phyloP scores from a whole-genome alignment of 1,139 yeast genomes.

The Candida frijolesensis region DNA sequence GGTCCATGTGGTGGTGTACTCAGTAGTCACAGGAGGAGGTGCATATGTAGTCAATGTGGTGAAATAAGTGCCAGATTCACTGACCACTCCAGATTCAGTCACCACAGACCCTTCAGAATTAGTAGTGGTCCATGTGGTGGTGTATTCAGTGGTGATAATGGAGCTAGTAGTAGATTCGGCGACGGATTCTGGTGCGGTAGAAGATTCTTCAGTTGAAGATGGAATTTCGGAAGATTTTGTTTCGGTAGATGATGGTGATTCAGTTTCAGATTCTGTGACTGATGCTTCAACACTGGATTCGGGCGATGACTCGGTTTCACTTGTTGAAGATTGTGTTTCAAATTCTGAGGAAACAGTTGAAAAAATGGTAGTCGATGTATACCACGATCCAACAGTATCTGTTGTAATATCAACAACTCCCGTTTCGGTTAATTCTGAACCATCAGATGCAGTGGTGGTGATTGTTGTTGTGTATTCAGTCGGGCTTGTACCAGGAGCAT shows the following conservation, averaged over 20 bases:
- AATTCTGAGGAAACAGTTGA: not conserved
- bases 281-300: not conserved
- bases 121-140: constrained; percentile 10
- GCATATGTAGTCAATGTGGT: not conserved
- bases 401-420: constrained; percentile 13
- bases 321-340: not conserved
- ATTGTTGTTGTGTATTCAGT: constrained; percentile 14
- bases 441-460: constrained; percentile 17
- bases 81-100: constrained; percentile 9
- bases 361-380: constrained; percentile 3
- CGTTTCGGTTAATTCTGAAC: constrained; percentile 18
- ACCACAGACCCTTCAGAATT: constrained; percentile 1
- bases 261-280: too few relatives aligned
- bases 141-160: not conserved
- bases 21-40: not conserved
- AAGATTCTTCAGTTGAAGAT: too few relatives aligned
- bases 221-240: not conserved
- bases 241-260: not conserved
- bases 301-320: not conserved
- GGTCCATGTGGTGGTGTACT: constrained; percentile 7
- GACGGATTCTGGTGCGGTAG: too few relatives aligned
- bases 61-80: not conserved
- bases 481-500: constrained; percentile 9
- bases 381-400: constrained; percentile 3
- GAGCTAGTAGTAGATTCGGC: not conserved